Percentiles rank a stretch among this genome's conserved stretches.
Conservation (phyloP, 2,329 filamentous ascomycete species). For the Geosmithia morbida region DNA sequence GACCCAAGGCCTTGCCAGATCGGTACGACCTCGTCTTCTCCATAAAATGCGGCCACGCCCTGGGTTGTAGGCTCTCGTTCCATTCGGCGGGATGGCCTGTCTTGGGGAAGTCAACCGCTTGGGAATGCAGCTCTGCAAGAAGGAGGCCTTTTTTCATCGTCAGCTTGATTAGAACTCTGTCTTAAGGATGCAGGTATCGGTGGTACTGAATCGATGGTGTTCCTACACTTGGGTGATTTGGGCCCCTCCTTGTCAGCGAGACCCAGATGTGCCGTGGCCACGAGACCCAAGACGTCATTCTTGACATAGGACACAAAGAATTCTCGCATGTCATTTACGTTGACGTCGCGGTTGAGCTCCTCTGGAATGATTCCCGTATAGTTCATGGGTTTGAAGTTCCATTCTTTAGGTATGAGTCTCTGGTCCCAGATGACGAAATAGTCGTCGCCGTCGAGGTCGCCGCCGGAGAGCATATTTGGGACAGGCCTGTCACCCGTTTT, state of each 20-base stretch:
- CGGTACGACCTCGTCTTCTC: conserved; percentile 51
- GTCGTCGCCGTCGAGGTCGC: conserved; percentile 91
- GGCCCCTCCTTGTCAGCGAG: conserved; percentile 59
- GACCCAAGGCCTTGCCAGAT: conserved; percentile 61
- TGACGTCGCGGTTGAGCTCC: conserved; percentile 46
- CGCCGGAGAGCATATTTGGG: conserved; percentile 89
- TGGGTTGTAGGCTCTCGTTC: conserved; percentile 42
- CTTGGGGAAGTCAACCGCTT: conserved; percentile 90
- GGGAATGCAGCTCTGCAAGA: conserved; percentile 71
- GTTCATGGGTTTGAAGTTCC: conserved; percentile 67
- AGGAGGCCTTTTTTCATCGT: conserved; percentile 34
- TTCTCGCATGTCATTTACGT: conserved; percentile 55
- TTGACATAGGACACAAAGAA: conserved; percentile 94
- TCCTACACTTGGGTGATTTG: conserved; percentile 51
- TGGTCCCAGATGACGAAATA: conserved; percentile 89
- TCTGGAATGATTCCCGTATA: conserved; percentile 46
- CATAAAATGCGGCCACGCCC: conserved; percentile 75
- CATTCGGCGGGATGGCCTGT: conserved; percentile 67
- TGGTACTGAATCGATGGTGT: neutral
- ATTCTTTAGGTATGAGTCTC: conserved; percentile 51
- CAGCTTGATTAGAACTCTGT: neutral
- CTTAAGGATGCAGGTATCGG: neutral
- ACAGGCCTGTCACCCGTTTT: conserved; percentile 71
- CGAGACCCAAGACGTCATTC: conserved; percentile 65
- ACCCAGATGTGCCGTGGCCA: conserved; percentile 72